Evolutionary conservation across 176 grass and related monocot species (phyloP).

Genomic region (Juncus inflexus): DNA sequence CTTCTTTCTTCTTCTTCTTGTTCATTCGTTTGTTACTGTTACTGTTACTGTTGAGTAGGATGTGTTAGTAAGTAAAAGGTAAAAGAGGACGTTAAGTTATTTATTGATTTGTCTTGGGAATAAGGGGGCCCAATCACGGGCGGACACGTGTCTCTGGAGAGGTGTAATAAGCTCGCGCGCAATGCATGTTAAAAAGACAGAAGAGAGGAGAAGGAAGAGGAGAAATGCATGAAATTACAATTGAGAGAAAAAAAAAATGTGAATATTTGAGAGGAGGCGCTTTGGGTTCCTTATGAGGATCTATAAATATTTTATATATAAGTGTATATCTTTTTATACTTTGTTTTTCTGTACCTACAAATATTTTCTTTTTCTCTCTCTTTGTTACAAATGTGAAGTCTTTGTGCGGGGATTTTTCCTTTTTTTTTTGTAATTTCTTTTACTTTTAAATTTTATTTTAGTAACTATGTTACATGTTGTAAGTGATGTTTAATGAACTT

Average conservation of each 20-base stretch:
- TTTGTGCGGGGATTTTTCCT: conserved; percentile 29
- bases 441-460: conserved; percentile 42
- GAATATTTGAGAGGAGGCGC: conserved; percentile 20
- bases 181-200: conserved; percentile 27
- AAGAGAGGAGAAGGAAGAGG: conserved; percentile 19
- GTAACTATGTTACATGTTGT: conserved; percentile 43
- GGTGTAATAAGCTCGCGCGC: conserved; percentile 45
- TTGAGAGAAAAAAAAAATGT: conserved; percentile 20
- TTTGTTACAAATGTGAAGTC: conserved; percentile 24
- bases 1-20: conserved; percentile 34
- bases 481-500: conserved; percentile 42
- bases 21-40: conserved; percentile 54
- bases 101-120: conserved; percentile 93
- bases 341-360: conserved; percentile 34
- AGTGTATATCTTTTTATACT: conserved; percentile 37
- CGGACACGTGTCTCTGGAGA: conserved; percentile 34
- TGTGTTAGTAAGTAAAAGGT: conserved; percentile 30
- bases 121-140: conserved; percentile 53
- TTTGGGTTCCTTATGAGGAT: neutral
- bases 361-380: conserved; percentile 27
- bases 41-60: conserved; percentile 18
- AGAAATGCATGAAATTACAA: neutral
- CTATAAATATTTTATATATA: conserved; percentile 13
- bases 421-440: conserved; percentile 25
- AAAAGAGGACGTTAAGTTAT: conserved; percentile 41